Percentiles rank a stretch among this genome's conserved stretches.
These are phyloP conservation scores for Wickerhamomyces strasburgensis DNA, from an alignment of 805 yeast species.

Conservation along the genomic window DNA sequence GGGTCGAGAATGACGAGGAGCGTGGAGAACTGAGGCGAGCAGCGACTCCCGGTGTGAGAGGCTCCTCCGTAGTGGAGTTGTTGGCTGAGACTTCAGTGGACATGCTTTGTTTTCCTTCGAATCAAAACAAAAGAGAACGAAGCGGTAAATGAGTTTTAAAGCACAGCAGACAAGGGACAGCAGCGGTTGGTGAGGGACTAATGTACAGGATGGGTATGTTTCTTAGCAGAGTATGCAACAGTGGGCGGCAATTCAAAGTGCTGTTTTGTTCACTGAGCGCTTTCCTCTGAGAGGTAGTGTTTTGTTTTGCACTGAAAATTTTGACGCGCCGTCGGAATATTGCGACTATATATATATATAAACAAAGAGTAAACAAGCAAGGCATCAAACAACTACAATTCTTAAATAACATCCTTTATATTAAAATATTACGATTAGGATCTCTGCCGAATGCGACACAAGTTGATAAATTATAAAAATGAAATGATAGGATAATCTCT, in stretches of 20 bases:
- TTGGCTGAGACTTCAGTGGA: constrained; percentile 18
- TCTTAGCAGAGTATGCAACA: too few relatives aligned
- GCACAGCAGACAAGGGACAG: background rate
- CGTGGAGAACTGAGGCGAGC: constrained; percentile 15
- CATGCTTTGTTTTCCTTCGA: constrained; percentile 4
- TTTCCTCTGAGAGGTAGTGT: too few relatives aligned
- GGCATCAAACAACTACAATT: background rate
- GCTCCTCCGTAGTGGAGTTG: constrained; percentile 13
- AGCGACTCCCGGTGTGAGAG: constrained; percentile 9
- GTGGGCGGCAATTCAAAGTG: too few relatives aligned
- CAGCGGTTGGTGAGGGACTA: background rate
- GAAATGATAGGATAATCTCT: constrained; percentile 1
- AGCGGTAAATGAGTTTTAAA: background rate
- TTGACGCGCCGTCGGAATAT: too few relatives aligned
- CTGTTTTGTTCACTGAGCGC: too few relatives aligned
- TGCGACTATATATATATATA: too few relatives aligned
- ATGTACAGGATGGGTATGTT: too few relatives aligned
- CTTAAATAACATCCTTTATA: background rate
- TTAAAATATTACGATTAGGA: background rate
- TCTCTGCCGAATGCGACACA: background rate
- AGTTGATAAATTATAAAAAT: background rate
- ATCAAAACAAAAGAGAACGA: background rate
- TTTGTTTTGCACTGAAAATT: too few relatives aligned
- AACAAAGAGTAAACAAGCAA: too few relatives aligned
- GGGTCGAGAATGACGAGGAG: constrained; percentile 15